Evolutionary conservation across 768 basidiomycete genomes (phyloP).

Genomic region (Hydnomerulius pinastri): DNA sequence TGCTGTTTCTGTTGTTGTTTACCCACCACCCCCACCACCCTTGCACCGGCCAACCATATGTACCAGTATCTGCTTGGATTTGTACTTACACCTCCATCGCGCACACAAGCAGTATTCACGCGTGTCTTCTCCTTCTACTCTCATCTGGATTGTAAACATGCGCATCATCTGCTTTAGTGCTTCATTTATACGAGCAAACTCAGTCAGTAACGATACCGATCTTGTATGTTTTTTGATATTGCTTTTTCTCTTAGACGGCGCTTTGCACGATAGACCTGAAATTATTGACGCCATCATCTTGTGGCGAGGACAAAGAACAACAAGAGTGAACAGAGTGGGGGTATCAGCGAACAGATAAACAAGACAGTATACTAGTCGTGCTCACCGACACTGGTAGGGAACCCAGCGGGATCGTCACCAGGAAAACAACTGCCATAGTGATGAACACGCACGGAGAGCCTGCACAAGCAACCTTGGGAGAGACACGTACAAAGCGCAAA

Average conservation of each 20-base stretch:
- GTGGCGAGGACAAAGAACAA: neutral
- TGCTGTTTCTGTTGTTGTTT: neutral
- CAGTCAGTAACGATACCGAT: neutral
- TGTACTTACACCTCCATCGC: neutral
- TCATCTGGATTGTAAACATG: neutral
- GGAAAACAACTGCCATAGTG: neutral
- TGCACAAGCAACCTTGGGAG: no score
- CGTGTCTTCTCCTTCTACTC: neutral
- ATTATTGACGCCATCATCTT: neutral
- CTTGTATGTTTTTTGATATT: neutral
- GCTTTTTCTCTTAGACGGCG: neutral
- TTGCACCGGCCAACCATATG: slow-evolving; percentile 3
- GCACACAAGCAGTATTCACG: neutral
- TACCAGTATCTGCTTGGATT: slow-evolving; percentile 8
- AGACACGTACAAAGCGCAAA: no score
- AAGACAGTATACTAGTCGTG: neutral
- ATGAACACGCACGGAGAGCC: no score
- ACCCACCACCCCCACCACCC: neutral
- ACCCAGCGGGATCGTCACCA: neutral
- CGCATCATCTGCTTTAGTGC: neutral
- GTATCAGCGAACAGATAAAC: neutral
- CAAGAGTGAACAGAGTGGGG: neutral
- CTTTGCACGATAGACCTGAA: neutral
- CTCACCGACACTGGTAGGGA: slow-evolving; percentile 3
- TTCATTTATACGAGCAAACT: neutral